A percentile compares a stretch with the other conserved stretches of the same genome.
Evolutionary conservation across 2,329 filamentous ascomycete genomes (phyloP).

Genomic region (Hypoxylon sp.): DNA sequence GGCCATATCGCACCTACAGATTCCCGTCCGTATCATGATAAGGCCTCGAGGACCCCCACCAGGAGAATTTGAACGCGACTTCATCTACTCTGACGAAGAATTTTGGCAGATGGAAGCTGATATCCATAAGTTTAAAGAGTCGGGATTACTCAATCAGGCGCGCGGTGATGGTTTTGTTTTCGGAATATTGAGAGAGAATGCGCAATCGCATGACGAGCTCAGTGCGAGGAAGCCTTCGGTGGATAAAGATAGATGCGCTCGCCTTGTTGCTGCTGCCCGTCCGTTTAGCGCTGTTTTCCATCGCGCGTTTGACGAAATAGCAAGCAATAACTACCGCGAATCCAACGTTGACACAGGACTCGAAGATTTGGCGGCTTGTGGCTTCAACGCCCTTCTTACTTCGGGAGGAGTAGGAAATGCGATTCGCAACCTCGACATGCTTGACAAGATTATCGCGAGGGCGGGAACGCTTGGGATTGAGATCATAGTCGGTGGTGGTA

Average conservation of each 20-base stretch:
- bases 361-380: constrained; percentile 50
- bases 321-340: constrained; percentile 39
- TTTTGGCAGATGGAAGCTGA: constrained; percentile 53
- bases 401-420: constrained; percentile 59
- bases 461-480: constrained; percentile 49
- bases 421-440: constrained; percentile 49
- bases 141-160: constrained; percentile 49
- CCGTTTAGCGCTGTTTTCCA: constrained; percentile 62
- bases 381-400: constrained; percentile 62
- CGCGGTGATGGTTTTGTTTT: constrained; percentile 67
- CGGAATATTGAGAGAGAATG: constrained; percentile 52
- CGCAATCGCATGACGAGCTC: neutral
- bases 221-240: constrained; percentile 42
- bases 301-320: constrained; percentile 62
- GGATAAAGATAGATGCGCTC: constrained; percentile 52
- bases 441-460: constrained; percentile 50
- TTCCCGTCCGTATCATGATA: constrained; percentile 64
- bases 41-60: constrained; percentile 55
- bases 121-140: constrained; percentile 51
- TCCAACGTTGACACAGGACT: constrained; percentile 42
- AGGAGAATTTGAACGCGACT: constrained; percentile 49
- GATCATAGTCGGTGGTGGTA: constrained; percentile 62
- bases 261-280: constrained; percentile 53
- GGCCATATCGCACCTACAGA: constrained; percentile 39
- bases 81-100: constrained; percentile 58